A percentile compares a stretch with the other conserved stretches of the same genome.
These are phyloP conservation scores for Phaeosphaeriaceae sp. DNA, from an alignment of 2,329 filamentous ascomycete genomes.

Conservation along the genomic window DNA sequence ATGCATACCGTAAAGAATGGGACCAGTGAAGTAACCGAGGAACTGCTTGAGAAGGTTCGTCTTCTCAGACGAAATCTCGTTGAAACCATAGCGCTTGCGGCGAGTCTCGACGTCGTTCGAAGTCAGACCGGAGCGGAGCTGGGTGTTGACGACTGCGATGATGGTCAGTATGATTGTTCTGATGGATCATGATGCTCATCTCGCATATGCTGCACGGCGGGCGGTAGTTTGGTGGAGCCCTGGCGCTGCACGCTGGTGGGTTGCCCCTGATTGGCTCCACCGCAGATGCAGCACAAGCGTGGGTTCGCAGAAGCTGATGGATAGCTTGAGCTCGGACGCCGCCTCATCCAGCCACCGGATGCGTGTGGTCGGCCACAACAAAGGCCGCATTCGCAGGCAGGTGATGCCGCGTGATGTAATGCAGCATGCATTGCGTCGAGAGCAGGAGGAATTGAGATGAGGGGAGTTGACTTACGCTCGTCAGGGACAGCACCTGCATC, in stretches of 20 bases:
- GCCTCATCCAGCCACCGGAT: conserved; percentile 15
- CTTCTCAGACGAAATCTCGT: conserved; percentile 77
- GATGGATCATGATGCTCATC: conserved; percentile 6
- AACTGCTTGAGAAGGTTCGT: conserved; percentile 79
- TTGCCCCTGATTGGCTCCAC: conserved; percentile 29
- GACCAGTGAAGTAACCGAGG: conserved; percentile 76
- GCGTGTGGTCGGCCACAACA: conserved; percentile 13
- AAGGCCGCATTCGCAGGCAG: conserved; percentile 7
- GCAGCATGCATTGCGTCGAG: neutral
- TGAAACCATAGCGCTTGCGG: conserved; percentile 72
- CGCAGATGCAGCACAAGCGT: conserved; percentile 14
- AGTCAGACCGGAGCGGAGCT: conserved; percentile 70
- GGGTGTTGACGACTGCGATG: conserved; percentile 62
- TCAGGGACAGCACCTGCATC: conserved; percentile 60
- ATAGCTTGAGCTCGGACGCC: conserved; percentile 24
- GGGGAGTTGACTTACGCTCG: conserved; percentile 50
- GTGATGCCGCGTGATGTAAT: neutral
- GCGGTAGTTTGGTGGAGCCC: conserved; percentile 22
- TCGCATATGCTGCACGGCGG: conserved; percentile 13
- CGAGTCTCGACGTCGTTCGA: conserved; percentile 66
- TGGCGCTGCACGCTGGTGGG: conserved; percentile 10
- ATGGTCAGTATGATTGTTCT: conserved; percentile 47
- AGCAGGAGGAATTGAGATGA: neutral
- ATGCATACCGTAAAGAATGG: conserved; percentile 75
- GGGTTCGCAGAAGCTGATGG: conserved; percentile 3